Conservation (phyloP, 352 stramenopile genomes). For the Pythium periplocum region DNA sequence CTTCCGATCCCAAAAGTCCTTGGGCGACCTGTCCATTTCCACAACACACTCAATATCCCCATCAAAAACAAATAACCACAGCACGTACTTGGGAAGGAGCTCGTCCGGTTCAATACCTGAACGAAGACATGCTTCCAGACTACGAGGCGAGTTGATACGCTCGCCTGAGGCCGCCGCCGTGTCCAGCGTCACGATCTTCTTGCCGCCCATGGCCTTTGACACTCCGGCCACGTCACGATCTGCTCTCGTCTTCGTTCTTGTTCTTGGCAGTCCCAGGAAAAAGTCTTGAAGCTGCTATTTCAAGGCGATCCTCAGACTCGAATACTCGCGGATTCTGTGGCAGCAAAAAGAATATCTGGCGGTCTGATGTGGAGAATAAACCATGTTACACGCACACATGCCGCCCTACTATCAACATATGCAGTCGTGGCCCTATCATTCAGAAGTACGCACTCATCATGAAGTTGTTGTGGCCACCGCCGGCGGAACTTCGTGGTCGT, state of each 20-base stretch:
- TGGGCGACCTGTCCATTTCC: slow-evolving; percentile 11
- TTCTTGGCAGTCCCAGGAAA: no score
- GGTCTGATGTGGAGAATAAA: no score
- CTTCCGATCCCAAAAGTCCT: slow-evolving; percentile 53
- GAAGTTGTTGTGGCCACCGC: not conserved
- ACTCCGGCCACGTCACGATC: no score
- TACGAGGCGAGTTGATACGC: slow-evolving; percentile 55
- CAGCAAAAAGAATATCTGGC: no score
- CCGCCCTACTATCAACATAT: no score
- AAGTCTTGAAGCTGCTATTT: no score
- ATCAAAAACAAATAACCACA: not conserved
- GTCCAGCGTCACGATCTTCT: slow-evolving; percentile 49
- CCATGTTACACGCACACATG: no score
- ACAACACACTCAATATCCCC: not conserved
- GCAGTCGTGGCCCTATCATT: no score
- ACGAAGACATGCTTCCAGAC: slow-evolving; percentile 62
- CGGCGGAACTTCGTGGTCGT: slow-evolving; percentile 6
- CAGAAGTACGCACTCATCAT: no score
- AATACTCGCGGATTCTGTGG: no score
- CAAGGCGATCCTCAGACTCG: no score
- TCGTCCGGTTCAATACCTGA: slow-evolving; percentile 63
- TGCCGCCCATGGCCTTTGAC: slow-evolving; percentile 14
- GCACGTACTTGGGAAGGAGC: slow-evolving; percentile 45
- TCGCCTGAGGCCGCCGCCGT: slow-evolving; percentile 40
- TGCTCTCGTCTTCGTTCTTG: no score